Base-by-base conservation (phyloP, 208 protist genomes). In the Leishmania arabica region DNA sequence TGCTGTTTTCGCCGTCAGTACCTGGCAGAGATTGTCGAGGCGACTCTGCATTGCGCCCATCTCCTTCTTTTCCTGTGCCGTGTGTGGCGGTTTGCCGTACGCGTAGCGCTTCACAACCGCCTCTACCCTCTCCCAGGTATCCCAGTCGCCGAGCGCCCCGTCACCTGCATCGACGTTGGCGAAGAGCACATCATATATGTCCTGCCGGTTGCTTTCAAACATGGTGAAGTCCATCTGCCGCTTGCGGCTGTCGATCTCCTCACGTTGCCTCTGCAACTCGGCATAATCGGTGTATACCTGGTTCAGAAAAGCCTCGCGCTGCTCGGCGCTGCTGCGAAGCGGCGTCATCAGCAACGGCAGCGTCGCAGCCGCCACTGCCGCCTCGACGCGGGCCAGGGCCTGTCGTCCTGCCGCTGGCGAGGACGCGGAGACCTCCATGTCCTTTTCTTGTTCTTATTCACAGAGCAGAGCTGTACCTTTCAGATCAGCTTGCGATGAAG, bases 81-180 rank as follows among this genome's bases (percentile, higher is more conserved):
- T 75, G 64, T 85, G 77, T 45, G n/a, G 69, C 64, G 85, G 83
- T 17, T 90, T 78, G 21, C 80, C 87, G 73, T 95, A 97, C 9
- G 89, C 94, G 84, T 91, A 95, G 60, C 91, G 89, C 74, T 94
- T 93, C 31, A 97, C 78, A 7, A 91, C 80, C 2, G 76, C 70
- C 83, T 97, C 86, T 0, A 97, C 91, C 72, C 79, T 80, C 70
- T 95, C 91, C 82, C 87, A 97, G 34, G 94, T 97, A 34, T 94
- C 92, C 87, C 90, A 95, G 78, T 97, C 90, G 3, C 94, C 94
- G 0, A 92, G 80, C 4, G 87, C 88, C 3, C 69, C 79, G 17
- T 88, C 80, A 13, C 83, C 31, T 0, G 79, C 65, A 34, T 88
- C 84, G 15, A 81, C 49, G 27, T 86, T 78, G 53, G 77, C 80